These are phyloP conservation scores for Sarocladiaceae sp. DNA, from an alignment of 2,329 filamentous ascomycete genomes.

Conservation along the genomic window DNA sequence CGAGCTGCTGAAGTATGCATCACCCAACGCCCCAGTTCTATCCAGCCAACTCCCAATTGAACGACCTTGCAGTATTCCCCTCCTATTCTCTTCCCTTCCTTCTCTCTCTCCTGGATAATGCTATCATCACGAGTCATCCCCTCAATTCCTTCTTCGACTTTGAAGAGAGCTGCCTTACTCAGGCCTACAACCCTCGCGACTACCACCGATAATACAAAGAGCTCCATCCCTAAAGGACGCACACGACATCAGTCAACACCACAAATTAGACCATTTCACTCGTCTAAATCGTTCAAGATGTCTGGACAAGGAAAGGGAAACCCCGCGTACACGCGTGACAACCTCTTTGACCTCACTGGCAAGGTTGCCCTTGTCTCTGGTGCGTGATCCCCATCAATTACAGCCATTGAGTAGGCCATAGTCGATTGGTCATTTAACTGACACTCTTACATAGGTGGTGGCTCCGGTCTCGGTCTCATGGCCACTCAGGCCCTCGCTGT, in stretches of 20 bases:
- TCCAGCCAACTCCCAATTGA: background rate
- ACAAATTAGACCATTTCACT: background rate
- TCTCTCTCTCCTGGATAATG: background rate
- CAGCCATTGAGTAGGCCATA: background rate
- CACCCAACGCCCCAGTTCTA: background rate
- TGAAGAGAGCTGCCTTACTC: background rate
- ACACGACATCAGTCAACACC: background rate
- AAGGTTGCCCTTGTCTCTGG: conserved; percentile 40
- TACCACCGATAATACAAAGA: background rate
- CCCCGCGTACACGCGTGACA: conserved; percentile 26
- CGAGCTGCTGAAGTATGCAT: too few relatives aligned
- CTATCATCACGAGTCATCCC: background rate
- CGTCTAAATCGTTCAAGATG: conserved; percentile 5
- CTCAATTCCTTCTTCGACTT: background rate
- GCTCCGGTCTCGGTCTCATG: conserved; percentile 63
- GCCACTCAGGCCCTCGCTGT: conserved; percentile 59
- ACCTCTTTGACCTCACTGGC: conserved; percentile 35
- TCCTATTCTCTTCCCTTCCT: background rate
- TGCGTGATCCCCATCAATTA: conserved; percentile 18
- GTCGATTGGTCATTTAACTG: background rate
- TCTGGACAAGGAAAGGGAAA: conserved; percentile 15
- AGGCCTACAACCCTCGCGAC: background rate
- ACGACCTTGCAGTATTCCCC: background rate
- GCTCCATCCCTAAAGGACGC: background rate
- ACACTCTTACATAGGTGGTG: conserved; percentile 31